A percentile compares a stretch with the other conserved stretches of the same genome.
Evolutionary conservation across 805 yeast species (phyloP).

Genomic region (Ogataea ramenticola): DNA sequence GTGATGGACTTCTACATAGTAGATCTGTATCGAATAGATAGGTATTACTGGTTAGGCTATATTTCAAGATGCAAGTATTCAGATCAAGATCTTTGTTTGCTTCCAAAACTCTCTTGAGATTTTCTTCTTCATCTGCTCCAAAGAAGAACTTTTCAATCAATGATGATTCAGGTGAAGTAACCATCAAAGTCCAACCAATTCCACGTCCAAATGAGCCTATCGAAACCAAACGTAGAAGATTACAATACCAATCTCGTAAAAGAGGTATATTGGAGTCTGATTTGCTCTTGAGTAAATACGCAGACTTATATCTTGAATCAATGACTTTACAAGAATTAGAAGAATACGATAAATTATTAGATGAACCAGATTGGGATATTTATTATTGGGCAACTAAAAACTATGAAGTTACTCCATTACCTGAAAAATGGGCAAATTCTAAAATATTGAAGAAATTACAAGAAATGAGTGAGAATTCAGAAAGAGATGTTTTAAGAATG

Average conservation of each 20-base stretch:
- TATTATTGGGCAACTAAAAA: constrained; percentile 96
- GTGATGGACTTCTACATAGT: no score
- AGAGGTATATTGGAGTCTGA: constrained; percentile 95
- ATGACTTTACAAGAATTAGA: constrained; percentile 62
- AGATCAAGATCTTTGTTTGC: not conserved
- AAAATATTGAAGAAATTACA: constrained; percentile 59
- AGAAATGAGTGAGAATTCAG: constrained; percentile 65
- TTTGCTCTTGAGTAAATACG: constrained; percentile 75
- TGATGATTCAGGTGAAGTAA: constrained; percentile 36
- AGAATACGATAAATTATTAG: constrained; percentile 80
- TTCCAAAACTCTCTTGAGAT: not conserved
- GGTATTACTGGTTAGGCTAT: no score
- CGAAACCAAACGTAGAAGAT: constrained; percentile 76
- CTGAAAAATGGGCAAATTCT: constrained; percentile 75
- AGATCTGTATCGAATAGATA: not conserved
- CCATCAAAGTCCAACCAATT: constrained; percentile 70
- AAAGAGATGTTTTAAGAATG: constrained; percentile 75
- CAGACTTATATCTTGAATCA: constrained; percentile 57
- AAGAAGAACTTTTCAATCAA: constrained; percentile 7
- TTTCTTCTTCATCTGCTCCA: not conserved
- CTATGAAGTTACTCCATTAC: constrained; percentile 74
- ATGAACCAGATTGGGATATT: constrained; percentile 98
- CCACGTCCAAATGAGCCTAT: constrained; percentile 66
- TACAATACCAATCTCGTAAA: constrained; percentile 86
- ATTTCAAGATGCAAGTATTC: not conserved